These are phyloP conservation scores for Plenodomus lindquistii DNA, from an alignment of 2,329 filamentous ascomycete genomes.

Conservation along the genomic window DNA sequence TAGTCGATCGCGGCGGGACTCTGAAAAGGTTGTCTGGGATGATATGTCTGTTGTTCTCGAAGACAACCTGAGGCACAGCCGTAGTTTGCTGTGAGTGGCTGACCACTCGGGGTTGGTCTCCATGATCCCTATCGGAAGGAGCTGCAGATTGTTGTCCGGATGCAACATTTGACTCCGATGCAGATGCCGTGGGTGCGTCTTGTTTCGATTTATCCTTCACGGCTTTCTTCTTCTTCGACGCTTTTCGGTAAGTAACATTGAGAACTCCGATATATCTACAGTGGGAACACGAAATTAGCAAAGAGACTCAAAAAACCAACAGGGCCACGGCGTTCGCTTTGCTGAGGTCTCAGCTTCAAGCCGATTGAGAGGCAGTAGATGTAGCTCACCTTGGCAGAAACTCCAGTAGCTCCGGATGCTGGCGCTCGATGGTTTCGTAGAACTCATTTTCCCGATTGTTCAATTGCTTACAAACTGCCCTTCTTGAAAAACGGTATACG, in stretches of 20 bases:
- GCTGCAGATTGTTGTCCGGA: slow-evolving; percentile 20
- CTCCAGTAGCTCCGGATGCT: slow-evolving; percentile 84
- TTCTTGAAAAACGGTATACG: slow-evolving; percentile 90
- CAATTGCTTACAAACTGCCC: slow-evolving; percentile 96
- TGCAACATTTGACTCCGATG: slow-evolving; percentile 19
- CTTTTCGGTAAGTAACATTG: slow-evolving; percentile 93
- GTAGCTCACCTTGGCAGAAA: slow-evolving; percentile 75
- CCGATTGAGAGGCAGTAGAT: slow-evolving; percentile 20
- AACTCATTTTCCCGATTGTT: slow-evolving; percentile 99
- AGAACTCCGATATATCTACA: slow-evolving; percentile 91
- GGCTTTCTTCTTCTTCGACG: slow-evolving; percentile 63
- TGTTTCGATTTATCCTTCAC: slow-evolving; percentile 32
- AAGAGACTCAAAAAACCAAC: slow-evolving; percentile 6
- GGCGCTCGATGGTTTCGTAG: slow-evolving; percentile 91
- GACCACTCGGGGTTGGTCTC: slow-evolving; percentile 53
- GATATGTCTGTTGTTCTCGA: slow-evolving; percentile 93
- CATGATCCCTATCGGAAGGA: slow-evolving; percentile 12
- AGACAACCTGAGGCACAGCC: slow-evolving; percentile 84
- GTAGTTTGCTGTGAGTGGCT: slow-evolving; percentile 77
- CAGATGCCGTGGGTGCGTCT: slow-evolving; percentile 19
- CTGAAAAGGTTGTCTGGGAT: slow-evolving; percentile 82
- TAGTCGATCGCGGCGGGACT: slow-evolving; percentile 54
- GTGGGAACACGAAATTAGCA: slow-evolving; percentile 38
- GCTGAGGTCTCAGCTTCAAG: slow-evolving; percentile 48
- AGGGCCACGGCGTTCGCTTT: slow-evolving; percentile 29